Evolutionary conservation across 306 rosid genomes (phyloP), one percentile per base, ranked within the genome.

Genomic region (Prunus campanulata): DNA sequence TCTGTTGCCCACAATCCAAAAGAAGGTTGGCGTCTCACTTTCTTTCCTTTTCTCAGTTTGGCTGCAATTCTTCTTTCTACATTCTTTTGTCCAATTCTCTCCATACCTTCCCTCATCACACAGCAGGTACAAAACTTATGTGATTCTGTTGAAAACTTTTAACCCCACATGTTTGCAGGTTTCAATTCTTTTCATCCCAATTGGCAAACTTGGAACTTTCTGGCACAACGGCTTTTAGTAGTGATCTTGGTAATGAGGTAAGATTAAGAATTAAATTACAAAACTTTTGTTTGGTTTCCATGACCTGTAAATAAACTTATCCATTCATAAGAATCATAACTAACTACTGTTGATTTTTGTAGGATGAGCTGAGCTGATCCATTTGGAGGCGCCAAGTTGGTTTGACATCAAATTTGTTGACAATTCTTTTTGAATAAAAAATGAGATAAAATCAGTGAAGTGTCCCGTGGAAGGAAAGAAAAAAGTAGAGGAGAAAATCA

Each of bases 1-100:
- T 78, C 85, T 76, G 52, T 74, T 84, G 74, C 87, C 69, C 77
- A 69, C 74, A 56, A 66, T 78, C 86, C 84, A 52, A 48, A 85
- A 82, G 85, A 79, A 80, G 97, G 91, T 90, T 79, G 82, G 76
- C 68, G 74, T 56, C 82, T 87, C 64, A 48, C 56, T 75, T 85
- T 78, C 88, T 84, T 77, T 84, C 76, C 68, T 66, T 65, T 80
- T 77, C 80, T 75, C 68, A 48, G 50, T 79, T 74, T 83, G 74
- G 74, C 78, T 59, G 29, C 72, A 27, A 22, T 54, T 51, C 59
- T 74, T 72, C 72, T 59, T 78, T 64, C 83, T 50, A 72, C 73
- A 68, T 44, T 56, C 62, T 59, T 74, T 72, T 63, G 59, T 77
- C 78, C 78, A 77, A 76, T 74, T 63, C 78, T 66, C 32, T 78